Evolutionary conservation across 306 rosid genomes (phyloP).

Genomic region (Fragaria ananassa): DNA sequence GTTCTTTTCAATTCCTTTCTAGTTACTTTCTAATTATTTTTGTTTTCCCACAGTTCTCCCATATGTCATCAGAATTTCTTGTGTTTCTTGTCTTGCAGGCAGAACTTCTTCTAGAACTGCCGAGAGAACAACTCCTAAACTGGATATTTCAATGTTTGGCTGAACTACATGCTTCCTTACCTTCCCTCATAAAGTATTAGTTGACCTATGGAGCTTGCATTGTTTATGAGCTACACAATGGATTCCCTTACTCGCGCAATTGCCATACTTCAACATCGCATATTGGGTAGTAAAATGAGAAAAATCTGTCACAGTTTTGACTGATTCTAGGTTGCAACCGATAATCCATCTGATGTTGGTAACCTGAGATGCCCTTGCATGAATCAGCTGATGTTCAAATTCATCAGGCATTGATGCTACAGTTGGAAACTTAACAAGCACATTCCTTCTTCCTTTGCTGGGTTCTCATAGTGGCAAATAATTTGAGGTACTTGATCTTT

Average conservation of each 20-base stretch:
- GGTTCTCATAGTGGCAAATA: constrained; percentile 2
- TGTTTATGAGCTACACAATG: not conserved
- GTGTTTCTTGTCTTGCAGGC: constrained; percentile 53
- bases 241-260: not conserved
- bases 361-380: constrained; percentile 25
- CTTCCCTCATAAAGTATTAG: constrained; percentile 79
- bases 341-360: constrained; percentile 4
- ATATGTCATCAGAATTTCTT: constrained; percentile 3
- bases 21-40: not conserved
- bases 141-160: constrained; percentile 93
- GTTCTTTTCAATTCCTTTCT: not conserved
- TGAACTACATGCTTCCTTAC: constrained; percentile 88
- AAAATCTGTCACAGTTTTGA: constrained; percentile 2
- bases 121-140: constrained; percentile 82
- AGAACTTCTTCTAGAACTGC: constrained; percentile 89
- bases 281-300: constrained; percentile 5
- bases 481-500: constrained; percentile 4
- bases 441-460: not conserved
- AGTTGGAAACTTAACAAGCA: not conserved
- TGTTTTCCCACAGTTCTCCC: not conserved
- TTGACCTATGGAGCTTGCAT: not conserved
- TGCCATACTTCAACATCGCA: not conserved
- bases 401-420: constrained; percentile 8
- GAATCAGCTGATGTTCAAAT: constrained; percentile 18
- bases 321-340: not conserved